Evolutionary conservation across 2,329 filamentous ascomycete species (phyloP).

Genomic region (Elsinoe ampelina): DNA sequence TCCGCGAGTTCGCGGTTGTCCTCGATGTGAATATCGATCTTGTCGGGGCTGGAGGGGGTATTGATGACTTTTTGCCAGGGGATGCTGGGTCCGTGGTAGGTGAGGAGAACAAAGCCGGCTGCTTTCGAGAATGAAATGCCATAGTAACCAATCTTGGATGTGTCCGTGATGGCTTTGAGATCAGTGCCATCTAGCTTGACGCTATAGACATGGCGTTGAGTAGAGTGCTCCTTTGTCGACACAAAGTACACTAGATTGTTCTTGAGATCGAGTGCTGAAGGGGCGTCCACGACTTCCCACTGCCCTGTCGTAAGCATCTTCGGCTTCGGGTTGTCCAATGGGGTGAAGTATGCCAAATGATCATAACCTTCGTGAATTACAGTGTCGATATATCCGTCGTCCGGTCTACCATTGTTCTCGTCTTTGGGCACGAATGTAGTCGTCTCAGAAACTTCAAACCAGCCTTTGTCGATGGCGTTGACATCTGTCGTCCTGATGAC

Average conservation of each 20-base stretch:
- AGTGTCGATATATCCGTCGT: constrained; percentile 90
- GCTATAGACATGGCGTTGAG: constrained; percentile 84
- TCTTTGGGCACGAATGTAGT: constrained; percentile 83
- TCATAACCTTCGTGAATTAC: constrained; percentile 79
- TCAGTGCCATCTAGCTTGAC: constrained; percentile 71
- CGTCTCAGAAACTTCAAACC: constrained; percentile 88
- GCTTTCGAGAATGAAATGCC: constrained; percentile 72
- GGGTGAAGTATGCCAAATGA: constrained; percentile 87
- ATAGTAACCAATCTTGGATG: constrained; percentile 66
- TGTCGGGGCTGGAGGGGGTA: constrained; percentile 58
- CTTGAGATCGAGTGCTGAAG: constrained; percentile 72
- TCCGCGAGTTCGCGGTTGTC: constrained; percentile 63
- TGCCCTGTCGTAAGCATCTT: constrained; percentile 75
- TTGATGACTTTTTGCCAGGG: constrained; percentile 87
- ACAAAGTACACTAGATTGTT: constrained; percentile 88
- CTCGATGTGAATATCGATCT: constrained; percentile 65
- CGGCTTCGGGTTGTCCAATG: constrained; percentile 73
- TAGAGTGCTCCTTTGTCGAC: constrained; percentile 75
- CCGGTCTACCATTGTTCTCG: constrained; percentile 53
- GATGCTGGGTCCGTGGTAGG: constrained; percentile 73
- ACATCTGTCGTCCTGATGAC: constrained; percentile 74
- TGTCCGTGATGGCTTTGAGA: constrained; percentile 65
- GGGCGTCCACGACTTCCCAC: constrained; percentile 86
- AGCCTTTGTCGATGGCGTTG: constrained; percentile 80
- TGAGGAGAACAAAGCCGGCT: constrained; percentile 73